Base-by-base conservation (phyloP, 352 stramenopile genomes). In the Peronospora destructor region DNA sequence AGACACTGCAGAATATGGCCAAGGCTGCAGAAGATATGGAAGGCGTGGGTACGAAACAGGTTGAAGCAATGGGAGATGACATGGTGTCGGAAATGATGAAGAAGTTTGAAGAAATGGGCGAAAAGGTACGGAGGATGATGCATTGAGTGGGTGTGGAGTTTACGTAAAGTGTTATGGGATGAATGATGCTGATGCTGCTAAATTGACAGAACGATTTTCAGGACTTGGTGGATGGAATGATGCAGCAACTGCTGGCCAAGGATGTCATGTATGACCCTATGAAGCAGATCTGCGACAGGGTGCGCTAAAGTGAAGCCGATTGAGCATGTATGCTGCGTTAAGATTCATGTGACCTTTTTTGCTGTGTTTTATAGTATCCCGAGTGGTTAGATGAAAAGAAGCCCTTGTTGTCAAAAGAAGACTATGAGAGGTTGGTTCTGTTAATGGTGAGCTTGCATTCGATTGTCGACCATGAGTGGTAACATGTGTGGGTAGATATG, bases 251-350 rank as follows among this genome's bases (percentile, higher is more conserved):
- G 38, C 67, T 99, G 51, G 93, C 86, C 35, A 98, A 97, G 57
- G 96, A 99, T 53, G 72, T 99, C 42, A 98, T 99, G 95, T 99
- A 98, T 74, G 91, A 98, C 58, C 96, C 96, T 9, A 98, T 99
- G 72, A 95, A 95, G 72, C 80, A 94, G 60, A 92, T 95, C 52
- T 95, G 83, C 65, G 94, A 97, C 19, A 65, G 78, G 58, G 78
- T 89, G 62, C 33, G 73, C 29, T 33, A 6, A 40, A 8, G 1
- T 11, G 23, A 17, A 35, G 10, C 19, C 5, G 28, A 38, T 7
- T 59, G 25, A 33, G 10, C 42, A 21, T 50, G 16, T 47, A 13
- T 23, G 19, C 4, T 54, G 23, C 30, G 13, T 43, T 30, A 10
- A 49, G 14, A 17, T 1, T n/a, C 26, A 21, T 26, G 7, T 48